These are phyloP conservation scores for Epichloe amarillans DNA, from an alignment of 2,329 filamentous ascomycete genomes.

Conservation along the genomic window DNA sequence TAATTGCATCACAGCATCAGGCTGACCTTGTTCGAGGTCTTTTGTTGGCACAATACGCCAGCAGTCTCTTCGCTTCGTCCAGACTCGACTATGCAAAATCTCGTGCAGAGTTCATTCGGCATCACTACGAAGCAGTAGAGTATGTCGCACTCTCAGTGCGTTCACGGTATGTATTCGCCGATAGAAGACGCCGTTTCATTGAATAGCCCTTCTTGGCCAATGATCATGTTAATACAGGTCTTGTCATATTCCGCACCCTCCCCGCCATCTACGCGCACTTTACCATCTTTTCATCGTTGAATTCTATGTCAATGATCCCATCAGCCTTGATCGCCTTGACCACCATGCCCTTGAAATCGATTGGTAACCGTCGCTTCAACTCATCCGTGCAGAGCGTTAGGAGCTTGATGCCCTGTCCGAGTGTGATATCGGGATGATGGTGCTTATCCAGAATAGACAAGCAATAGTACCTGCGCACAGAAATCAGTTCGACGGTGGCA, in stretches of 20 bases:
- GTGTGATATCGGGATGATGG: constrained; percentile 84
- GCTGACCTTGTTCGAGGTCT: too few relatives aligned
- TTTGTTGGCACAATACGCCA: background rate
- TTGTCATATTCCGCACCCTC: constrained; percentile 8
- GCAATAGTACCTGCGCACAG: constrained; percentile 69
- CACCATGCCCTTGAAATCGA: constrained; percentile 94
- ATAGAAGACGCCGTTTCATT: background rate
- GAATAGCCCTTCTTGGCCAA: background rate
- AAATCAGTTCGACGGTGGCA: background rate
- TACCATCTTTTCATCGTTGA: constrained; percentile 67
- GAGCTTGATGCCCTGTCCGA: constrained; percentile 83
- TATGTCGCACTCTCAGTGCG: background rate
- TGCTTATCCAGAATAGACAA: constrained; percentile 96
- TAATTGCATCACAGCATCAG: background rate
- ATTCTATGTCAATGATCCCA: constrained; percentile 73
- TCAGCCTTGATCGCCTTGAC: constrained; percentile 96
- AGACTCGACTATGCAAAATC: too few relatives aligned
- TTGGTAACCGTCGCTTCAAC: constrained; percentile 88
- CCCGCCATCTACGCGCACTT: constrained; percentile 35
- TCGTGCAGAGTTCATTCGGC: background rate
- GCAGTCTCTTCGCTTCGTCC: background rate
- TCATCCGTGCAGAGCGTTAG: constrained; percentile 93
- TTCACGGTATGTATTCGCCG: background rate
- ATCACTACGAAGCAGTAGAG: background rate
- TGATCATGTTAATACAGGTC: constrained; percentile 24